Evolutionary conservation across 129 eudicot genomes (phyloP).

Genomic region (Gnaphalium uliginosum): DNA sequence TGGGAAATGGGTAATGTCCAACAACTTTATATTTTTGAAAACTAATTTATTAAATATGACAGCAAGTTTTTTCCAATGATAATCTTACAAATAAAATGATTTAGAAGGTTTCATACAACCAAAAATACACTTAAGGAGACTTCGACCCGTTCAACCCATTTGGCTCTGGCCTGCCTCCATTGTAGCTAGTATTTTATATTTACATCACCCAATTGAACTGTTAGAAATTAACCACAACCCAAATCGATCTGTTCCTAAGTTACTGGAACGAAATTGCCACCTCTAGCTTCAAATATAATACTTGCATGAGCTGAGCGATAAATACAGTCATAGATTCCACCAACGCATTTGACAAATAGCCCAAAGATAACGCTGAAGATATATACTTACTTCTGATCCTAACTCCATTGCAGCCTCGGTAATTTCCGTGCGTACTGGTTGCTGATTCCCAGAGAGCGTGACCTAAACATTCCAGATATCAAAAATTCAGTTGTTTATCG

Average conservation of each 20-base stretch:
- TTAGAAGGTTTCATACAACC: background rate
- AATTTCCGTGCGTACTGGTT: constrained; percentile 89
- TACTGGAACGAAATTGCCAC: background rate
- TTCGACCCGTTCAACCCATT: background rate
- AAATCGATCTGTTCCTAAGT: background rate
- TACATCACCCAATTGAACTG: background rate
- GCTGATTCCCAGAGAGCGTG: constrained; percentile 90
- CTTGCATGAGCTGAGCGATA: background rate
- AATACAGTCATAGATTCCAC: background rate
- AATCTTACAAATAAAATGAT: background rate
- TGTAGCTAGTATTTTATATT: background rate
- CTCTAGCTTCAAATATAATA: background rate
- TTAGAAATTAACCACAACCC: background rate
- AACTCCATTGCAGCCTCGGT: constrained; percentile 96
- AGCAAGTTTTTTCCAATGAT: too few relatives aligned
- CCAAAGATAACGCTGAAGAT: constrained; percentile 3
- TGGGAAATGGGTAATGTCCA: background rate
- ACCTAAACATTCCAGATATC: constrained; percentile 49
- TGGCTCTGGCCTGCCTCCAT: background rate
- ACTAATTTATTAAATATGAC: background rate
- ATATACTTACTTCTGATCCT: constrained; percentile 75
- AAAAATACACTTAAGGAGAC: constrained; percentile 2
- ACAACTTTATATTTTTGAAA: too few relatives aligned
- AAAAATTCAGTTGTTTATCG: constrained; percentile 13
- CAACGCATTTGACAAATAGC: constrained; percentile 3